Evolutionary conservation across 495 filamentous ascomycete species (phyloP), one percentile per base, ranked within the genome.

Genomic region (Podospora pseudocomata): DNA sequence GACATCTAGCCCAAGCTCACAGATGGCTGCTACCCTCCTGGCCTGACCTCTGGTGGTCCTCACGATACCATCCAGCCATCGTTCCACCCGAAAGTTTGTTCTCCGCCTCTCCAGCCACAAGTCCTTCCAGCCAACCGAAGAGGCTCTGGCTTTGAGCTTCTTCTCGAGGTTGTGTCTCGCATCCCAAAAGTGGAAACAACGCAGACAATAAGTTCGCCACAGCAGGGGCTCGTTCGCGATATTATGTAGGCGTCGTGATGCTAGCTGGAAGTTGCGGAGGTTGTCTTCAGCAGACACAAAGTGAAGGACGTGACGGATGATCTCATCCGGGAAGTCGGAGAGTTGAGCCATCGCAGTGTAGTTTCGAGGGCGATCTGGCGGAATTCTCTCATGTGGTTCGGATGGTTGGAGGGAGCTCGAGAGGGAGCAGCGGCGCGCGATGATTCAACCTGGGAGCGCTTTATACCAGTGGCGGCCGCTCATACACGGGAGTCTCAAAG

Each of bases 1-100:
- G 23, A 87, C 92, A 84, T 98, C 93, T 67, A 91, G 94, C 1
- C 93, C 95, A 70, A 87, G 80, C 56, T 82, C 77, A 65, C 89
- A 86, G 63, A 99, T 90, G 49, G 83, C 75, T 67, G 90, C 84
- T 63, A 90, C 87, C 73, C 89, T 89, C 60, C 84, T 81, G 56
- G 94, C 86, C 23, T 93, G 89, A 59, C 86, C 82, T 26, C 85
- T 83, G 73, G 92, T 91, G 19, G 83, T 87, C 28, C 79, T 77
- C 57, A 98, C 80, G 60, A 97, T 89, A 60, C 83, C 85, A 66
- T 97, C 85, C 60, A 99, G 78, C 20, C 89, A 75, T 15, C 73
- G 74, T 18, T 82, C 81, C n/a, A 88, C 87, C 26, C 79, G 73
- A 20, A 72, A 74, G 69, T 95, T 87, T 20, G 82, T 80, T 13